Evolutionary conservation across 148 eudicot species (phyloP).

Genomic region (Amaranthus palmeri): DNA sequence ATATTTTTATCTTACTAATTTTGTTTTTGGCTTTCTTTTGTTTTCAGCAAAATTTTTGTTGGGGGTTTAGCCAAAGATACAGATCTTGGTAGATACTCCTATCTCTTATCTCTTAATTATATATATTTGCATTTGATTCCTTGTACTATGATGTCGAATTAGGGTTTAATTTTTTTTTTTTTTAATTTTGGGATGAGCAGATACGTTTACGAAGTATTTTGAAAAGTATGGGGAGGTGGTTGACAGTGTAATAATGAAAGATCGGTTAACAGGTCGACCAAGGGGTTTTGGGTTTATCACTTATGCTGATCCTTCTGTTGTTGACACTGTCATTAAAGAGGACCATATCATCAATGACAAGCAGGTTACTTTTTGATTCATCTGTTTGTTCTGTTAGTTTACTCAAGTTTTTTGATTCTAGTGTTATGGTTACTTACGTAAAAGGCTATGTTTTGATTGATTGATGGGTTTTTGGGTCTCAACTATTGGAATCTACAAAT

Average conservation of each 20-base stretch:
- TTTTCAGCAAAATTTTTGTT: conserved; percentile 58
- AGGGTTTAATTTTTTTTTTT: background rate
- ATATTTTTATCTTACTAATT: background rate
- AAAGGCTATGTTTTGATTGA: too few species aligned
- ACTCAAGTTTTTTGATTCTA: background rate
- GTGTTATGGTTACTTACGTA: too few species aligned
- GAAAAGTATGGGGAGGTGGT: conserved; percentile 69
- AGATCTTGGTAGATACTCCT: conserved; percentile 38
- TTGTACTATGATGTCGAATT: conserved; percentile 3
- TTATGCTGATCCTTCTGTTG: conserved; percentile 58
- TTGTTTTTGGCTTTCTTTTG: background rate
- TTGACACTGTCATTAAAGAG: conserved; percentile 54
- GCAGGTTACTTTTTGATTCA: conserved; percentile 30
- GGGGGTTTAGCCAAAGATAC: conserved; percentile 66
- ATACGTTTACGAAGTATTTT: conserved; percentile 58
- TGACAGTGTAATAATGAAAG: conserved; percentile 77
- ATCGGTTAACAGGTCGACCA: conserved; percentile 54
- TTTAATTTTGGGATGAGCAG: conserved; percentile 6
- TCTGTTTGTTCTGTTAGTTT: background rate
- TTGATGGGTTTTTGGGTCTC: too few species aligned
- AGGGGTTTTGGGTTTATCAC: conserved; percentile 79
- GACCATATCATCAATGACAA: conserved; percentile 58
- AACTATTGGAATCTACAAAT: too few species aligned
- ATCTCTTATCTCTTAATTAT: background rate
- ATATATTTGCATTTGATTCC: background rate